These are phyloP conservation scores for Xylariaceae sp. DNA, from an alignment of 2,329 filamentous ascomycete species.

Conservation along the genomic window DNA sequence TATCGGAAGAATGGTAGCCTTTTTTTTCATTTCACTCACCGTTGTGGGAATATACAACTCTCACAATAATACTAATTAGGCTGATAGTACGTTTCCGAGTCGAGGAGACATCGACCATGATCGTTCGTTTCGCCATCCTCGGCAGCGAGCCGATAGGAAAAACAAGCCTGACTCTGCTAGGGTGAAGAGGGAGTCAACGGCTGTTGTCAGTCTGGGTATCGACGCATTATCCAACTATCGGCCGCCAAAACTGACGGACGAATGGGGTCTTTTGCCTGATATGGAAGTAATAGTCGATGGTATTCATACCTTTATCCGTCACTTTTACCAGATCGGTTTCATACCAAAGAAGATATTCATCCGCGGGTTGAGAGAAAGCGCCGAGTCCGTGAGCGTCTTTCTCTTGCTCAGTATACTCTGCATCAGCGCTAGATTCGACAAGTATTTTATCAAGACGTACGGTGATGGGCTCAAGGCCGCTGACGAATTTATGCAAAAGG, in stretches of 20 bases:
- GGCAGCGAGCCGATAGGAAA: conserved; percentile 43
- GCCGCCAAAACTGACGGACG: conserved; percentile 35
- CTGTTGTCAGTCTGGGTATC: conserved; percentile 21
- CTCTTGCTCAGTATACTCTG: conserved; percentile 51
- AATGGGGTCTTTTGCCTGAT: conserved; percentile 47
- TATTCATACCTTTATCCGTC: conserved; percentile 46
- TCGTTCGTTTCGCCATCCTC: conserved; percentile 52
- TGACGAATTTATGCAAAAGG: conserved; percentile 48
- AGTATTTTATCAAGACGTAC: conserved; percentile 42
- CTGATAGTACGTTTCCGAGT: conserved; percentile 43
- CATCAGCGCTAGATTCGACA: conserved; percentile 51
- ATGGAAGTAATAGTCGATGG: conserved; percentile 46
- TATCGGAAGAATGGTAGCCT: conserved; percentile 46
- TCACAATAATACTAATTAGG: conserved; percentile 5
- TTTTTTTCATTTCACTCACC: neutral
- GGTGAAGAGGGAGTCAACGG: conserved; percentile 27
- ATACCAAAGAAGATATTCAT: conserved; percentile 49
- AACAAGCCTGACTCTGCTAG: conserved; percentile 29
- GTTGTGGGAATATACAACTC: neutral
- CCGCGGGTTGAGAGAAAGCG: conserved; percentile 41
- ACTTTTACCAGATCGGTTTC: conserved; percentile 57
- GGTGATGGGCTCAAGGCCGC: conserved; percentile 47
- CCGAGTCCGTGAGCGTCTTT: conserved; percentile 47
- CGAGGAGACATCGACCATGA: conserved; percentile 51
- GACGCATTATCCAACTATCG: conserved; percentile 30